These are phyloP conservation scores for Rutstroemia sp. DNA, from an alignment of 2,329 filamentous ascomycete genomes.

Conservation along the genomic window DNA sequence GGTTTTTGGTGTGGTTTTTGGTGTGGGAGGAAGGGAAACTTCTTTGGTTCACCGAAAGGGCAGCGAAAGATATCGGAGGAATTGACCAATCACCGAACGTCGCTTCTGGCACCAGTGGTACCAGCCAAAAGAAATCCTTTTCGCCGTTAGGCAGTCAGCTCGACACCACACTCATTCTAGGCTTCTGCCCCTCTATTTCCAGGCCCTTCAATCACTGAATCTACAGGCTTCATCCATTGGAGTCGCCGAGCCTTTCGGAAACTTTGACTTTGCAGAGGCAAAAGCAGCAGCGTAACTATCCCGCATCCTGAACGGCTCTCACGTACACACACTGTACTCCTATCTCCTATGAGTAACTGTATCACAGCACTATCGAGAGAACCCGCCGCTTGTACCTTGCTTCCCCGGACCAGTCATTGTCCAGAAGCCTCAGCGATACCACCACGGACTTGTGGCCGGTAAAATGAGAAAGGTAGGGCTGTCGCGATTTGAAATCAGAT, in stretches of 20 bases:
- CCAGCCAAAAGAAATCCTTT: not conserved
- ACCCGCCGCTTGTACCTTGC: not conserved
- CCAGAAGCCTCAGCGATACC: not conserved
- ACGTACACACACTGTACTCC: too few species aligned
- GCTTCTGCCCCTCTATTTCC: not conserved
- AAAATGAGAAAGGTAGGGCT: not conserved
- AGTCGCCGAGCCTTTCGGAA: not conserved
- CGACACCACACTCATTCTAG: not conserved
- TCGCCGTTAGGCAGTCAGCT: not conserved
- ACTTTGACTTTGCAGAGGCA: not conserved
- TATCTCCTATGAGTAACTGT: too few species aligned
- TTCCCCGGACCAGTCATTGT: constrained; percentile 7
- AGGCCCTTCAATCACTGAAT: not conserved
- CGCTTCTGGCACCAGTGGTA: too few species aligned
- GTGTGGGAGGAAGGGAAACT: not conserved
- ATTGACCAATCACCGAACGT: not conserved
- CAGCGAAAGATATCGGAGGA: not conserved
- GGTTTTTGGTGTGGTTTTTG: not conserved
- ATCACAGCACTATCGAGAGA: not conserved
- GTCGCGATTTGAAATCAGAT: not conserved
- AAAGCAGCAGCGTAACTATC: constrained; percentile 1
- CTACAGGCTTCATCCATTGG: not conserved
- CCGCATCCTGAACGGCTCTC: not conserved
- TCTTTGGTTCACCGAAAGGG: not conserved
- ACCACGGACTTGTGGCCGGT: not conserved